Percentiles rank a stretch among this genome's conserved stretches.
phyloP scores from a whole-genome alignment of 2,329 filamentous ascomycete species.

The Fusarium floridanum region DNA sequence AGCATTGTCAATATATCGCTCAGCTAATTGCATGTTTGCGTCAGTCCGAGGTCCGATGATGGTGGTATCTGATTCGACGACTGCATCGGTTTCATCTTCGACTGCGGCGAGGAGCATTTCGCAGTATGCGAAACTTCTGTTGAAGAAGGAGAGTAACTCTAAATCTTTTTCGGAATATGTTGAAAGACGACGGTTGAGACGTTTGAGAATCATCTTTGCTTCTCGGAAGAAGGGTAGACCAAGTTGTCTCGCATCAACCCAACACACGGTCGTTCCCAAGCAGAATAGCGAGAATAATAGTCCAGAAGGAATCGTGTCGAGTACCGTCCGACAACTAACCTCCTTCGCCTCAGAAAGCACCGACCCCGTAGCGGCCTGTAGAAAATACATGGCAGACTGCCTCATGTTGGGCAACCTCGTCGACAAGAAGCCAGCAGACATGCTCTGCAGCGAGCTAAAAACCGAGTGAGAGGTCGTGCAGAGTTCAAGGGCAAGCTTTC shows the following conservation, averaged over 20 bases:
- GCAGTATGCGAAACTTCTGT: slow-evolving; percentile 55
- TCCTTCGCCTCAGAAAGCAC: slow-evolving; percentile 52
- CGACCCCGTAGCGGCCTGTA: slow-evolving; percentile 50
- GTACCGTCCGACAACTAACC: slow-evolving; percentile 35
- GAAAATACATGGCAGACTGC: slow-evolving; percentile 50
- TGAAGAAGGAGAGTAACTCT: slow-evolving; percentile 53
- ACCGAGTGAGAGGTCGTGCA: slow-evolving; percentile 55
- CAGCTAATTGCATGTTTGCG: slow-evolving; percentile 24
- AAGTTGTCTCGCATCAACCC: slow-evolving; percentile 53
- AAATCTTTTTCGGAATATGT: slow-evolving; percentile 36
- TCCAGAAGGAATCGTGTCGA: slow-evolving; percentile 49
- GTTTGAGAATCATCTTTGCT: slow-evolving; percentile 43
- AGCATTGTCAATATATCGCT: slow-evolving; percentile 31
- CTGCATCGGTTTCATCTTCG: slow-evolving; percentile 42
- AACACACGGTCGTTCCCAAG: slow-evolving; percentile 56
- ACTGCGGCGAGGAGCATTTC: slow-evolving; percentile 58
- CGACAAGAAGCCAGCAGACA: slow-evolving; percentile 56
- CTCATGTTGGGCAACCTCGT: slow-evolving; percentile 53
- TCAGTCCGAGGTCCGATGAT: neutral
- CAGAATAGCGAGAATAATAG: slow-evolving; percentile 56
- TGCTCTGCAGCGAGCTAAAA: slow-evolving; percentile 55
- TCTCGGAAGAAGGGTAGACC: slow-evolving; percentile 52
- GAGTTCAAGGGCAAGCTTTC: slow-evolving; percentile 52
- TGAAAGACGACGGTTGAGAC: slow-evolving; percentile 40
- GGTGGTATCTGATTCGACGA: neutral